Percentiles rank a stretch among this genome's conserved stretches.
Conservation (phyloP, 495 filamentous ascomycete genomes). For the Penicillium roqueforti region DNA sequence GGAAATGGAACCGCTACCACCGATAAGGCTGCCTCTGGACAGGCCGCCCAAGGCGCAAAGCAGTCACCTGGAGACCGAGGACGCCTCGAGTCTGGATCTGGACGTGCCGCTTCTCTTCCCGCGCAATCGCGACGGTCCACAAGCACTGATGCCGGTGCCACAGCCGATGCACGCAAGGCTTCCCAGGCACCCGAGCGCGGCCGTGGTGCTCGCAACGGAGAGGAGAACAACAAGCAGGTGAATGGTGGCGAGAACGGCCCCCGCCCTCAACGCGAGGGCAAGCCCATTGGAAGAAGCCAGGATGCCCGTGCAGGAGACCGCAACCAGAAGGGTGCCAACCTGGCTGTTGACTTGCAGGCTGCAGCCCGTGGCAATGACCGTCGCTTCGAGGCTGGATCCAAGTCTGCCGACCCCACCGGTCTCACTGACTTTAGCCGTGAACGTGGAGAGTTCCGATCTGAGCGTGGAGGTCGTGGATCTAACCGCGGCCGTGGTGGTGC, state of each 20-base stretch:
- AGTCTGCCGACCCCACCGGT: conserved; percentile 37
- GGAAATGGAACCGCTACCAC: conserved; percentile 39
- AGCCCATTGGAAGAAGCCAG: conserved; percentile 34
- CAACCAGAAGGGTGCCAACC: conserved; percentile 25
- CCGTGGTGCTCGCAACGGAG: conserved; percentile 32
- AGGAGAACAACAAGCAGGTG: conserved; percentile 30
- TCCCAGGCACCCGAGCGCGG: conserved; percentile 30
- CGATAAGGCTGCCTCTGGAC: conserved; percentile 41
- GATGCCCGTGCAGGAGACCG: conserved; percentile 33
- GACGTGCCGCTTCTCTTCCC: conserved; percentile 41
- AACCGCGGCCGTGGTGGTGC: conserved; percentile 51
- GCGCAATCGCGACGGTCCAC: conserved; percentile 38
- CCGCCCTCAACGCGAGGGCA: conserved; percentile 34
- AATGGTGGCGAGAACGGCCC: conserved; percentile 30
- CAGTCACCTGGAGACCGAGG: conserved; percentile 37
- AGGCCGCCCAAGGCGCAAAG: conserved; percentile 30
- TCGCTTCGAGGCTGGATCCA: conserved; percentile 38
- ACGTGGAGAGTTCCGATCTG: conserved; percentile 45
- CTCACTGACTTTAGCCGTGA: conserved; percentile 42
- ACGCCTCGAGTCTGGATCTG: conserved; percentile 33
- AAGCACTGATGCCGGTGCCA: conserved; percentile 31
- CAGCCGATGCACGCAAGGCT: conserved; percentile 34
- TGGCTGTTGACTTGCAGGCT: conserved; percentile 35
- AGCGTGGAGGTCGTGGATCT: conserved; percentile 49
- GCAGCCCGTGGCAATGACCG: conserved; percentile 32